These are phyloP conservation scores for Solanum dulcamara DNA, from an alignment of 257 asterid species.

Conservation along the genomic window DNA sequence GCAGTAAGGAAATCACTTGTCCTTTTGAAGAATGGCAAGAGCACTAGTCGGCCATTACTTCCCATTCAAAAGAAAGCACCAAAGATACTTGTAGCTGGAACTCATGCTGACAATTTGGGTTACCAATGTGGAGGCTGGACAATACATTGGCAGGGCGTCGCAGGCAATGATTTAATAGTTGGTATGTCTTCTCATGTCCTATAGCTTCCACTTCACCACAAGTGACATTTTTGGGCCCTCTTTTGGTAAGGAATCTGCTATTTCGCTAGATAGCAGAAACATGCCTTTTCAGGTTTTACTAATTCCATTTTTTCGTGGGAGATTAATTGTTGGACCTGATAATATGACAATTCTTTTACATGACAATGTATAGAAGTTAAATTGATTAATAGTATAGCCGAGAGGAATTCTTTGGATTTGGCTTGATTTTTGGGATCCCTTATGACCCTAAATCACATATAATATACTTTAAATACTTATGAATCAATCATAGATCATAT, in stretches of 20 bases:
- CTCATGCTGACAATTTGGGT: conserved; percentile 28
- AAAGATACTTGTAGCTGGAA: conserved; percentile 23
- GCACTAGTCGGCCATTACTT: conserved; percentile 12
- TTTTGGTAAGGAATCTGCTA: not conserved
- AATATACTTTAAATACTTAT: too few species aligned
- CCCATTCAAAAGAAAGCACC: conserved; percentile 24
- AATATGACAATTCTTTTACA: not conserved
- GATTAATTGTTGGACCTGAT: not conserved
- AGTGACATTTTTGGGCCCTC: not conserved
- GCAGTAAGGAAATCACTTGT: conserved; percentile 38
- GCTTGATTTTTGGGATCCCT: too few species aligned
- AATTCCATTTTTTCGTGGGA: not conserved
- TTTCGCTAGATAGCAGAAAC: not conserved
- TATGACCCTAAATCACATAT: too few species aligned
- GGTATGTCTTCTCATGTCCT: not conserved
- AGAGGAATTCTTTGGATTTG: too few species aligned
- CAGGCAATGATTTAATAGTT: conserved; percentile 11
- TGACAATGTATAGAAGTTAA: not conserved
- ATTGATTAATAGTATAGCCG: not conserved
- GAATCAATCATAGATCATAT: too few species aligned
- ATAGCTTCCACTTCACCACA: not conserved
- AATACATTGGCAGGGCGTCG: conserved; percentile 24
- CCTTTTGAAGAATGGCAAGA: conserved; percentile 19
- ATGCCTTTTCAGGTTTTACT: not conserved
- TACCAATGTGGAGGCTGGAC: conserved; percentile 36